Base-by-base conservation (phyloP, 306 rosid genomes). In the Pyrus betulifolia region DNA sequence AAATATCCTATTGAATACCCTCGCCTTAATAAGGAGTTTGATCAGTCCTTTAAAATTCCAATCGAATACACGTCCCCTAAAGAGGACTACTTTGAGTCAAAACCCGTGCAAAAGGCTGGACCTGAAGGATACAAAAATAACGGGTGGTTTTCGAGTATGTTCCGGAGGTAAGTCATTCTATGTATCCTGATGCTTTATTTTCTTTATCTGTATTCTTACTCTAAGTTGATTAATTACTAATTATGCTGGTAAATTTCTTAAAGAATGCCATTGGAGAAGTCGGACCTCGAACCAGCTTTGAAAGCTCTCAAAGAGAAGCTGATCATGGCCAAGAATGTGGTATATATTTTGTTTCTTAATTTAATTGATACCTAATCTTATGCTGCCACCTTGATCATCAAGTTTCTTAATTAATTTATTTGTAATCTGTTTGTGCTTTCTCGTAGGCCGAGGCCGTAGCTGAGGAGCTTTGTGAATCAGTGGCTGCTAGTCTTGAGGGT, bases 131-230 rank as follows among this genome's bases (percentile, higher is more conserved):
- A 69, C 73, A 87, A 70, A 83, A 86, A 67, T 57, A 84, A 85
- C 49, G 88, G 97, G 28, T 92, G 98, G 97, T 95, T 95, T 83
- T 92, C 98, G 21, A 88, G 96, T 64, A 92, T 95, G 98, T 90
- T 95, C 72, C 92, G 90, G 86, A 95, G 97, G 98, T 89, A 78
- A 79, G 54, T 70, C 75, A 76, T 38, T 35, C 17, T 45, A 45
- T 44, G 15, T 45, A 45, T 45, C 51, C 13, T 45, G 14, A 45
- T 45, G 13, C 17, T 45, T 12, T 45, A 45, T 45, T 45, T 12
- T 45, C 15, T 45, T 45, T 45, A 45, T 45, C 51, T 45, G 17
- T 45, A 45, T 14, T 42, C 12, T 12, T 45, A 45, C 51, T 12
- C 5, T 45, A 45, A 45, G 51, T 13, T 12, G 51, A 12, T 45